phyloP scores from a whole-genome alignment of 768 basidiomycete genomes.

The Kwoniella heveanensis region DNA sequence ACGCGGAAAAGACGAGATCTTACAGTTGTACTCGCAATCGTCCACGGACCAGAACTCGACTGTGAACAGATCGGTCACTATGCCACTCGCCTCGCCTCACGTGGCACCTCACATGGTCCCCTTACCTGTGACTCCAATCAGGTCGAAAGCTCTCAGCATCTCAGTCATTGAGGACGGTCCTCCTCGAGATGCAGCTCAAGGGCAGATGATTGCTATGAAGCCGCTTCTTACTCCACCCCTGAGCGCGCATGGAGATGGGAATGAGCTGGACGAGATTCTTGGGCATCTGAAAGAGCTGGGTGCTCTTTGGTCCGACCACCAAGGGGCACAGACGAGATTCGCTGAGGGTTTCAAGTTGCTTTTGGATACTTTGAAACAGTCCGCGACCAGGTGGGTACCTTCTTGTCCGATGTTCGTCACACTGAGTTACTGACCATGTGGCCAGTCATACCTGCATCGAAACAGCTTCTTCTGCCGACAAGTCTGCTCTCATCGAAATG shows the following conservation, averaged over 20 bases:
- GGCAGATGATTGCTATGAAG: background rate
- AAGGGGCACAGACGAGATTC: background rate
- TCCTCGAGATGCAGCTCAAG: too few relatives aligned
- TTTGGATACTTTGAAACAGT: background rate
- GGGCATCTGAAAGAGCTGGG: background rate
- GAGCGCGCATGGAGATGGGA: background rate
- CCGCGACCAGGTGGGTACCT: background rate
- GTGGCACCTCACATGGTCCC: too few relatives aligned
- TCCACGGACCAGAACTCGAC: background rate
- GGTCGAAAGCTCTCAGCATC: too few relatives aligned
- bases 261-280: background rate
- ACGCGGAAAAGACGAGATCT: conserved; percentile 8
- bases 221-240: background rate
- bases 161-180: too few relatives aligned
- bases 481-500: background rate
- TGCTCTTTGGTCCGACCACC: background rate
- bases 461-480: background rate
- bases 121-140: too few relatives aligned
- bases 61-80: too few relatives aligned
- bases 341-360: background rate
- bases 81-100: too few relatives aligned
- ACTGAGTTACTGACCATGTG: too few relatives aligned
- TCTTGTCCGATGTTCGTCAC: background rate
- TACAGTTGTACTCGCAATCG: conserved; percentile 1
- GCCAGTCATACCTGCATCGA: background rate